phyloP scores from a whole-genome alignment of 331 rosid species.

The Pyracantha coccinea region DNA sequence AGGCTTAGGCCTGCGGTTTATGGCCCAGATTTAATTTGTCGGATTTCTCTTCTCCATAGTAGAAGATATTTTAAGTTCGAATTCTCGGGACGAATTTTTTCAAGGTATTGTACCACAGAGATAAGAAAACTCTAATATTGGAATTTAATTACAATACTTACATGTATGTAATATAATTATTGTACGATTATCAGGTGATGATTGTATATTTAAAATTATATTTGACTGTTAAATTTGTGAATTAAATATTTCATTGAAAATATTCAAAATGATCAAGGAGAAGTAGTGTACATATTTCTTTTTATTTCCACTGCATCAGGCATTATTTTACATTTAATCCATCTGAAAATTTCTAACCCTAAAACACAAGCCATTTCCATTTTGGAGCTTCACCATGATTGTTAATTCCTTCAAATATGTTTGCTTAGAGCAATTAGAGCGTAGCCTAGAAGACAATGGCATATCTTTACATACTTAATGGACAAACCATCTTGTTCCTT shows the following conservation, averaged over 20 bases:
- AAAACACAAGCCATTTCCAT: constrained; percentile 36
- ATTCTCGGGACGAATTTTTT: too few relatives aligned
- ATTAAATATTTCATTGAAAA: too few relatives aligned
- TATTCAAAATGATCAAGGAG: neutral
- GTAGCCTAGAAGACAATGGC: constrained; percentile 41
- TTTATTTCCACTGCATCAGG: constrained; percentile 2
- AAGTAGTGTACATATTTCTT: neutral
- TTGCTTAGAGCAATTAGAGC: constrained; percentile 20
- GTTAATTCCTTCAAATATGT: constrained; percentile 27
- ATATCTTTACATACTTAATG: constrained; percentile 28
- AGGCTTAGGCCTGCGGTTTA: neutral
- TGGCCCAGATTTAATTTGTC: neutral
- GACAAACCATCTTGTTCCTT: constrained; percentile 13
- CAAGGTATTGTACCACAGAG: too few relatives aligned
- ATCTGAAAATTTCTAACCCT: constrained; percentile 24
- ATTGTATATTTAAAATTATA: too few relatives aligned
- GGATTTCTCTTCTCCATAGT: too few relatives aligned
- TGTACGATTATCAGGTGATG: too few relatives aligned
- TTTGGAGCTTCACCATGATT: constrained; percentile 11
- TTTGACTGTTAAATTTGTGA: too few relatives aligned
- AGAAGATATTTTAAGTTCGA: too few relatives aligned
- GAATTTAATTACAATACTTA: too few relatives aligned
- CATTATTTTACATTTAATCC: constrained; percentile 11
- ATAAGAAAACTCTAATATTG: too few relatives aligned
- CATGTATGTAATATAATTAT: too few relatives aligned